phyloP scores from a whole-genome alignment of 257 asterid species.

The Solanum microdontum region DNA sequence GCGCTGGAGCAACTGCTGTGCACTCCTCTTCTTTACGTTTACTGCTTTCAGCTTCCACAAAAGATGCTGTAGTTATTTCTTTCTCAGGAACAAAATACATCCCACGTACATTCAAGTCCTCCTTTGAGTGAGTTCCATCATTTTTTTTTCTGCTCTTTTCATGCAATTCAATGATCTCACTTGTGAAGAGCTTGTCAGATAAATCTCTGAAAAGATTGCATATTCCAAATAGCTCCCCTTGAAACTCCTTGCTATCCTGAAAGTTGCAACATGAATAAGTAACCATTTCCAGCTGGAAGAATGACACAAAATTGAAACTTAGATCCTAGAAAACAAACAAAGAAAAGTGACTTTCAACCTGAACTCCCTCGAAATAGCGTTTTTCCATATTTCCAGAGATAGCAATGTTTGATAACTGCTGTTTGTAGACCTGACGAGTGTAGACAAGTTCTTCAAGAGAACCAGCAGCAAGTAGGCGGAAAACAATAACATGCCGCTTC shows the following conservation, averaged over 20 bases:
- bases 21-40: slow-evolving; percentile 11
- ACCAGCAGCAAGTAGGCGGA: slow-evolving; percentile 94
- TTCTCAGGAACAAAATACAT: slow-evolving; percentile 19
- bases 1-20: slow-evolving; percentile 18
- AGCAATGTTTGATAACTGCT: slow-evolving; percentile 86
- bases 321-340: background rate
- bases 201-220: slow-evolving; percentile 84
- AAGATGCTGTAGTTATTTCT: slow-evolving; percentile 8
- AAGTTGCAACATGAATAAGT: slow-evolving; percentile 4
- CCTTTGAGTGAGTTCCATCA: slow-evolving; percentile 11
- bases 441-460: slow-evolving; percentile 93
- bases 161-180: slow-evolving; percentile 61
- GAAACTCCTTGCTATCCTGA: slow-evolving; percentile 77
- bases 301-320: background rate
- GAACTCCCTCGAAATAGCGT: slow-evolving; percentile 92
- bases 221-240: slow-evolving; percentile 92
- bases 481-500: slow-evolving; percentile 80
- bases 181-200: slow-evolving; percentile 81
- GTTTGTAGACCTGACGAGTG: slow-evolving; percentile 86
- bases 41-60: slow-evolving; percentile 13
- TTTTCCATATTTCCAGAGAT: slow-evolving; percentile 83
- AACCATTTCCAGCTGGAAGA: slow-evolving; percentile 1
- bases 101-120: slow-evolving; percentile 22
- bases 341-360: slow-evolving; percentile 31
- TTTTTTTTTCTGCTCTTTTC: slow-evolving; percentile 31